Base-by-base conservation (phyloP, 441 rosid genomes). In the Pelargonium myrrhifolium region DNA sequence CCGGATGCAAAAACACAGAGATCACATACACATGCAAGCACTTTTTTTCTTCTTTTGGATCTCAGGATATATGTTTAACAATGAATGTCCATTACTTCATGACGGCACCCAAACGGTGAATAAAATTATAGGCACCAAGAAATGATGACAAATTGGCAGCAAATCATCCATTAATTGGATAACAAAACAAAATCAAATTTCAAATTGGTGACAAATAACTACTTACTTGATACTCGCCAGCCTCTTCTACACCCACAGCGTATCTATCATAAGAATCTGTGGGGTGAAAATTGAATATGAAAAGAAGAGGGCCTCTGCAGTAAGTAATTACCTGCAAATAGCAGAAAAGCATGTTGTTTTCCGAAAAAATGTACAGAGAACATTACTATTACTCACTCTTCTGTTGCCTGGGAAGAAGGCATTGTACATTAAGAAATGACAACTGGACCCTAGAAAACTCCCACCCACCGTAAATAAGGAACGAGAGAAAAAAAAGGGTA, bases 251-350 rank as follows among this genome's bases (percentile, higher is more conserved):
- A 7, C 97, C 99, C 3, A 88, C 75, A 64, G 65, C 68, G 79
- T 89, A 88, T 66, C 75, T 81, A 74, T 79, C 82, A 65, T 89
- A 84, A 40, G 87, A 81, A 65, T 79, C 74, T 70, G 88, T 80
- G 37, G 97, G 99, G 77, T 91, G 97, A 77, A 93, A 93, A 83
- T 93, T 93, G 77, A 88, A 91, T 64, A 93, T 74, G 74, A 93
- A 88, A 68, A 93, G 80, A 79, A 93, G 78, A 80, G 97, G 97
- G 72, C 97, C 99, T 74, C 96, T 79, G 55, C 78, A 73, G 75
- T 84, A 91, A 62, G 96, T 83, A 73, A 93, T 83, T 64, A 93
- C 96, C 97, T 91, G 86, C 64, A 79, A 58, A 80, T 15, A 67
- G 71, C 65, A 58, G 61, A 55, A 18, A 55, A 5, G 62, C 43